Evolutionary conservation across 805 yeast genomes (phyloP).

Genomic region (Helenozyma baotianmanensis): DNA sequence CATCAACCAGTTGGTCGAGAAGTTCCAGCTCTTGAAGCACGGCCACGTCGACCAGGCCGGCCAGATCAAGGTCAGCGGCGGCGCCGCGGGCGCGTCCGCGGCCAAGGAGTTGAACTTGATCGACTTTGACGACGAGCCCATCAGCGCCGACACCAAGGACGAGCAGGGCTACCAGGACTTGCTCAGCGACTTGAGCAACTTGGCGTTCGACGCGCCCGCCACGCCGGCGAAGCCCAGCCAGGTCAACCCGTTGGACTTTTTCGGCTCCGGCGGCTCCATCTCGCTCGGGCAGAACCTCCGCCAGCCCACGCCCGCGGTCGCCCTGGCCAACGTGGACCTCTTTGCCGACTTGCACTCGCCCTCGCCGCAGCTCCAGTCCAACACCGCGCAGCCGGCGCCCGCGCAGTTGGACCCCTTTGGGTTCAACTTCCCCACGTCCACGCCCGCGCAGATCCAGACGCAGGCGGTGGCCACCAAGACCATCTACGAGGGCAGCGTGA

Average conservation of each 20-base stretch:
- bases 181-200: slow-evolving; percentile 63
- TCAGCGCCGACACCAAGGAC: slow-evolving; percentile 26
- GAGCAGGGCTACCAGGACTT: slow-evolving; percentile 58
- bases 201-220: slow-evolving; percentile 47
- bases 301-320: slow-evolving; percentile 16
- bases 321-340: slow-evolving; percentile 19
- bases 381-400: slow-evolving; percentile 10
- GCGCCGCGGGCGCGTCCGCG: slow-evolving; percentile 20
- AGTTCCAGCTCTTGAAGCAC: slow-evolving; percentile 58
- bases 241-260: slow-evolving; percentile 31
- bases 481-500: slow-evolving; percentile 42
- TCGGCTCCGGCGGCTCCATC: slow-evolving; percentile 53
- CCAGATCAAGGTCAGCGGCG: slow-evolving; percentile 33
- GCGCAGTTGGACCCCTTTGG: slow-evolving; percentile 37
- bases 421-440: slow-evolving; percentile 34
- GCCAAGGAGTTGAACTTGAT: slow-evolving; percentile 35
- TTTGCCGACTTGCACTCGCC: slow-evolving; percentile 38
- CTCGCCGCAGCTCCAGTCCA: slow-evolving; percentile 34
- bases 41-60: slow-evolving; percentile 60
- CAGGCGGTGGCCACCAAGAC: slow-evolving; percentile 7
- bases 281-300: slow-evolving; percentile 27
- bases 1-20: slow-evolving; percentile 63
- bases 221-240: slow-evolving; percentile 10
- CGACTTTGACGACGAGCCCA: slow-evolving; percentile 41
- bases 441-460: slow-evolving; percentile 27